Conservation (phyloP, 1,284 basidiomycete genomes). For the Anthracocystis setariae region DNA sequence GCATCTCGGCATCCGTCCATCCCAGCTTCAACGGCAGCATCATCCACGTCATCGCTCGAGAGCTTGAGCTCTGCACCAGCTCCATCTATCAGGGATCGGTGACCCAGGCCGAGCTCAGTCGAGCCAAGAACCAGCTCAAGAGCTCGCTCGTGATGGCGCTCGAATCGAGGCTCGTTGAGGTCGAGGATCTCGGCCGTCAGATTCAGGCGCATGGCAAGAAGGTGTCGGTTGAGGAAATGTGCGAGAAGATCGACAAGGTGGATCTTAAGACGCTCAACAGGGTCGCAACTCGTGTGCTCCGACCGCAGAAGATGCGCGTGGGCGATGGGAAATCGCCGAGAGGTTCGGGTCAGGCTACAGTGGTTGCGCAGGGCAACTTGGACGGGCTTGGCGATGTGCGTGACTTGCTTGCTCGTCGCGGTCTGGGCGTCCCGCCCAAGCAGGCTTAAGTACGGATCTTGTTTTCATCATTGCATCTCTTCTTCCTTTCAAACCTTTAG, state of each 20-base stretch:
- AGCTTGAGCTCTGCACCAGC: conserved; percentile 71
- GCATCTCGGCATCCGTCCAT: conserved; percentile 88
- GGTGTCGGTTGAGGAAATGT: conserved; percentile 90
- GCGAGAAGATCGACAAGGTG: conserved; percentile 84
- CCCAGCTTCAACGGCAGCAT: conserved; percentile 76
- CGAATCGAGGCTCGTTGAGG: conserved; percentile 86
- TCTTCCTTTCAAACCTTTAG: no score
- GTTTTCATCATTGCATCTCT: neutral
- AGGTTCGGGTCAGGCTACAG: conserved; percentile 56
- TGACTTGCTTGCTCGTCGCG: conserved; percentile 51
- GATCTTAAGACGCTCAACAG: conserved; percentile 77
- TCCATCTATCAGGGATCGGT: conserved; percentile 69
- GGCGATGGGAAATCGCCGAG: conserved; percentile 10
- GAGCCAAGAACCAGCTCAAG: conserved; percentile 97
- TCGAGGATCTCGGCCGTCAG: conserved; percentile 73
- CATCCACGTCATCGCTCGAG: conserved; percentile 85
- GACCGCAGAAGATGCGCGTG: conserved; percentile 46
- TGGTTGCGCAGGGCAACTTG: conserved; percentile 62
- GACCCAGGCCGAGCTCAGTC: conserved; percentile 76
- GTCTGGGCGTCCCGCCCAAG: conserved; percentile 52
- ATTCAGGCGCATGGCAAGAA: conserved; percentile 90
- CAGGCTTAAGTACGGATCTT: conserved; percentile 7
- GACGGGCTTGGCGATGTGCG: conserved; percentile 61
- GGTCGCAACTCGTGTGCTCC: conserved; percentile 80
- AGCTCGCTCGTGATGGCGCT: conserved; percentile 93